Evolutionary conservation across 148 eudicot genomes (phyloP).

Genomic region (Silene latifolia): DNA sequence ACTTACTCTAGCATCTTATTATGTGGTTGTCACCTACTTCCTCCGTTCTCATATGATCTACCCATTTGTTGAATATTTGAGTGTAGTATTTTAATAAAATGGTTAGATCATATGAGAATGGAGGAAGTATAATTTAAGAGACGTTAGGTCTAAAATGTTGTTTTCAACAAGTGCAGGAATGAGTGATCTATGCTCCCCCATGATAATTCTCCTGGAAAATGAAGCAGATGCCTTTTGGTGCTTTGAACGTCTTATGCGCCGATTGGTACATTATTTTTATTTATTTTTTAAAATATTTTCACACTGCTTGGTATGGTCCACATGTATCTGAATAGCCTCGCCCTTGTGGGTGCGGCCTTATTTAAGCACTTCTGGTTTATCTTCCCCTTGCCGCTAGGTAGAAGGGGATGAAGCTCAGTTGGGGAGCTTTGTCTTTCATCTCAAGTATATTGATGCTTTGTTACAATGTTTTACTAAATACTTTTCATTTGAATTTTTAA

Average conservation of each 20-base stretch:
- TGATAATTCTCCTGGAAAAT: constrained; percentile 81
- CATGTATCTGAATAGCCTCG: neutral
- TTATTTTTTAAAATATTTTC: neutral
- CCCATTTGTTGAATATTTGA: too few species aligned
- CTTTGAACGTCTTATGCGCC: constrained; percentile 58
- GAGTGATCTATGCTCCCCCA: constrained; percentile 99
- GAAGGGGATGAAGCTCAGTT: neutral
- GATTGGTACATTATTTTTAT: neutral
- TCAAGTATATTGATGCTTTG: neutral
- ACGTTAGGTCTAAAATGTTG: constrained; percentile 12
- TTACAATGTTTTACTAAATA: neutral
- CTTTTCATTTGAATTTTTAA: constrained; percentile 35
- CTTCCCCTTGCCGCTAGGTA: neutral
- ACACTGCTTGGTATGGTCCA: neutral
- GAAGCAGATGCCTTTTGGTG: constrained; percentile 99
- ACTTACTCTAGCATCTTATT: neutral
- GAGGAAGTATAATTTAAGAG: neutral
- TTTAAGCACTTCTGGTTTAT: too few species aligned
- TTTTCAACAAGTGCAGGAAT: constrained; percentile 52
- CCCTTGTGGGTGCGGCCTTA: neutral
- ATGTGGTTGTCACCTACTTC: too few species aligned
- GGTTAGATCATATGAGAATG: too few species aligned
- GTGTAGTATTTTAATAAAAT: too few species aligned
- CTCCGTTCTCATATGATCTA: too few species aligned
- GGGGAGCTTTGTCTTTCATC: neutral